Percentiles rank a stretch among this genome's conserved stretches.
Evolutionary conservation across 140 eudicot genomes (phyloP).

Genomic region (Cichorium intybus): DNA sequence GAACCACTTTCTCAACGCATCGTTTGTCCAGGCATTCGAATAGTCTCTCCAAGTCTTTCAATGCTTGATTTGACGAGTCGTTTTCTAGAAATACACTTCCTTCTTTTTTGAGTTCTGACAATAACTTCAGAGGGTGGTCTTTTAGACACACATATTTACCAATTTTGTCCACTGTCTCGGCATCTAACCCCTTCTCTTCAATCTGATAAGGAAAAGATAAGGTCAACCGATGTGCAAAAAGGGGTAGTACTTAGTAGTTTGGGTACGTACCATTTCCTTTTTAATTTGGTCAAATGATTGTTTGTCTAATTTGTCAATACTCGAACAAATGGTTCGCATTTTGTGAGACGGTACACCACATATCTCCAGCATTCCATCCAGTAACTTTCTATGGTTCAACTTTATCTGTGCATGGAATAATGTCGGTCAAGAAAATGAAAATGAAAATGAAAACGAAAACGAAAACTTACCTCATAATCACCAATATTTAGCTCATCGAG

Average conservation of each 20-base stretch:
- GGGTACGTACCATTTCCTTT: conserved; percentile 84
- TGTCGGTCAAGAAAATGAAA: not conserved
- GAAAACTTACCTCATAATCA: conserved; percentile 65
- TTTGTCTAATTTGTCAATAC: conserved; percentile 95
- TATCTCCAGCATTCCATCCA: conserved; percentile 88
- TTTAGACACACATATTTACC: conserved; percentile 67
- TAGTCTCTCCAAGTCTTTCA: conserved; percentile 73
- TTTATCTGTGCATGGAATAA: conserved; percentile 52
- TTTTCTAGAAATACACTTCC: conserved; percentile 63
- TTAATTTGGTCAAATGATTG: conserved; percentile 81
- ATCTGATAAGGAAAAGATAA: conserved; percentile 38
- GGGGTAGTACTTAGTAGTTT: not conserved
- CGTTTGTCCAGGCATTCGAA: conserved; percentile 64
- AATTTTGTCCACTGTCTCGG: conserved; percentile 67
- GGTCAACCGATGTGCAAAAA: not conserved
- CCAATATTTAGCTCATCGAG: conserved; percentile 84
- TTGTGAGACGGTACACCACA: conserved; percentile 93
- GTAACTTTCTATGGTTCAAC: conserved; percentile 80
- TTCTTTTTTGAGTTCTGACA: conserved; percentile 58
- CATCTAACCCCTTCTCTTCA: conserved; percentile 79
- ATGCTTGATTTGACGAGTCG: conserved; percentile 52
- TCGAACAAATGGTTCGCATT: conserved; percentile 86
- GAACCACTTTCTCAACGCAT: conserved; percentile 64
- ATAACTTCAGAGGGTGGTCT: conserved; percentile 65
- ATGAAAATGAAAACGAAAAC: not conserved